Evolutionary conservation across 176 grass and related monocot species (phyloP).

Genomic region (Luzula sylvatica): DNA sequence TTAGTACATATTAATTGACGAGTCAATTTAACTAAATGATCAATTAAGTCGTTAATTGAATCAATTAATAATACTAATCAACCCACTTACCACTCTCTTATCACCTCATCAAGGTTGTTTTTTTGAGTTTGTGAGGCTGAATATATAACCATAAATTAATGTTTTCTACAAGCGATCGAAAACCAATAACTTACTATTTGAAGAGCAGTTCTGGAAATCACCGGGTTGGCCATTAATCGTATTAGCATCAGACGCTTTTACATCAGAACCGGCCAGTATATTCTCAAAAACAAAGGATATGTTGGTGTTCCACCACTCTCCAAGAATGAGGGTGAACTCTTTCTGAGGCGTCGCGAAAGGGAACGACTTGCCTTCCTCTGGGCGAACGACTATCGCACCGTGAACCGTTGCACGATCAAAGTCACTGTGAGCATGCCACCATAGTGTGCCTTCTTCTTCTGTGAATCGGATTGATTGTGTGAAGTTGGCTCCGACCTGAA

Average conservation of each 20-base stretch:
- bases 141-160: too few species aligned
- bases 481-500: conserved; percentile 20
- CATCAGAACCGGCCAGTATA: conserved; percentile 31
- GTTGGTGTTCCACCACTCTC: conserved; percentile 59
- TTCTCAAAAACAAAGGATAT: conserved; percentile 33
- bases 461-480: conserved; percentile 35
- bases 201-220: conserved; percentile 3
- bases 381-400: conserved; percentile 55
- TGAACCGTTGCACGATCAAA: conserved; percentile 47
- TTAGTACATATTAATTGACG: too few species aligned
- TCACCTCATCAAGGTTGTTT: too few species aligned
- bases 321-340: conserved; percentile 31
- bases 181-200: conserved; percentile 6
- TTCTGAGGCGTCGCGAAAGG: conserved; percentile 38
- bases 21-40: too few species aligned
- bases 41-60: too few species aligned
- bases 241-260: conserved; percentile 31
- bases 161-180: not conserved
- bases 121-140: too few species aligned
- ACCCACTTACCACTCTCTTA: too few species aligned
- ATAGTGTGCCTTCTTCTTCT: conserved; percentile 49
- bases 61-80: too few species aligned
- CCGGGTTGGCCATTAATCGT: conserved; percentile 46
- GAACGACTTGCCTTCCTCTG: conserved; percentile 19
- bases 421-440: conserved; percentile 51